A percentile compares a stretch with the other conserved stretches of the same genome.
Evolutionary conservation across 2,329 filamentous ascomycete species (phyloP).

Genomic region (Beauveria rudraprayagi): DNA sequence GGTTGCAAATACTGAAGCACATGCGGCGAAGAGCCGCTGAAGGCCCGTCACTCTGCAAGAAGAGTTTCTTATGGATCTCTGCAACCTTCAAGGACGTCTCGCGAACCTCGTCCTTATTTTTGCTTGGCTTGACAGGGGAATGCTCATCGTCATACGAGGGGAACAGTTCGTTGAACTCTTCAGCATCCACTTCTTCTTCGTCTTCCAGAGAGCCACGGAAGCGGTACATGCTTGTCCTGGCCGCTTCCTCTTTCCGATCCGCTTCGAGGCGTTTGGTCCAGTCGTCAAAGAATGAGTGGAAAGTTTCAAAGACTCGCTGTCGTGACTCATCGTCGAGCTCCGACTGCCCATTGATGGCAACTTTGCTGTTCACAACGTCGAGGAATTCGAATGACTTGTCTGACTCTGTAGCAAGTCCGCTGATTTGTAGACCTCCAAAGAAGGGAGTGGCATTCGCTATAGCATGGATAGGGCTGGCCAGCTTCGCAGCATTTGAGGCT

Average conservation of each 20-base stretch:
- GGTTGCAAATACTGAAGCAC: constrained; percentile 35
- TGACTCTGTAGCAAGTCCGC: neutral
- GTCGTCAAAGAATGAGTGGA: constrained; percentile 66
- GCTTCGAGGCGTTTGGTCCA: constrained; percentile 72
- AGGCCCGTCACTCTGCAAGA: constrained; percentile 35
- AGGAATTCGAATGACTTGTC: constrained; percentile 41
- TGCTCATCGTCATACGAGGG: constrained; percentile 60
- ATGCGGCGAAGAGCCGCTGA: constrained; percentile 35
- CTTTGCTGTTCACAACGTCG: constrained; percentile 34
- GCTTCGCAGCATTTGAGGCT: constrained; percentile 34
- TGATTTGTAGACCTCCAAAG: constrained; percentile 34
- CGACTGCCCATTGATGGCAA: constrained; percentile 39
- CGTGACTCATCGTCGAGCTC: constrained; percentile 36
- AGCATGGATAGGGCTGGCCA: constrained; percentile 24
- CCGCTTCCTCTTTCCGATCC: constrained; percentile 67
- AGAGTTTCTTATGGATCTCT: constrained; percentile 48
- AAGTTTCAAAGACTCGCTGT: constrained; percentile 53
- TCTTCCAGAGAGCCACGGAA: constrained; percentile 74
- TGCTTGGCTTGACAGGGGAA: constrained; percentile 18
- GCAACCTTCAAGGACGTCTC: constrained; percentile 54
- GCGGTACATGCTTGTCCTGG: constrained; percentile 69
- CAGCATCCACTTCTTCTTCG: constrained; percentile 63
- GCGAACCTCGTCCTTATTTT: constrained; percentile 35
- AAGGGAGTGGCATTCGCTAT: constrained; percentile 47
- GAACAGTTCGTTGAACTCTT: constrained; percentile 74